Conservation (phyloP, 352 stramenopile genomes). For the Phytopythium helicoides region DNA sequence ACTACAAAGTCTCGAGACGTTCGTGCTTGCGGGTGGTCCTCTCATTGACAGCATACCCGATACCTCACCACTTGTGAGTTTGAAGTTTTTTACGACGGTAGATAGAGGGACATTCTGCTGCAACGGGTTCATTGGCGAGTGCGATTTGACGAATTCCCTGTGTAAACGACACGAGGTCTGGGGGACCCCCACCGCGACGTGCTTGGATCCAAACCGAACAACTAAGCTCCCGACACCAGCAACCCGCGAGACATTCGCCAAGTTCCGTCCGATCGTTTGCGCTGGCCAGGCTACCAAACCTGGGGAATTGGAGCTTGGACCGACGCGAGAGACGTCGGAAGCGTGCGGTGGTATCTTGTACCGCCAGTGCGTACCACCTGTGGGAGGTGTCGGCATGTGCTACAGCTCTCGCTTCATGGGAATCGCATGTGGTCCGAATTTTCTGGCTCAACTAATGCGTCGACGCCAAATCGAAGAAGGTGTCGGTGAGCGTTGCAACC, state of each 20-base stretch:
- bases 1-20: slow-evolving; percentile 1
- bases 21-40: background rate
- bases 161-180: slow-evolving; percentile 5
- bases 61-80: background rate
- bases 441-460: slow-evolving; percentile 19
- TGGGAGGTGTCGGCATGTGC: slow-evolving; percentile 16
- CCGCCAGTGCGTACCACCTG: slow-evolving; percentile 8
- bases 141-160: background rate
- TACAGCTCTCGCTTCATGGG: slow-evolving; percentile 30
- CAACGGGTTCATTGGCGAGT: slow-evolving; percentile 18
- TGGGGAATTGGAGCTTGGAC: background rate
- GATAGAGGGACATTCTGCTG: slow-evolving; percentile 2
- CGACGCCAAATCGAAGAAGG: slow-evolving; percentile 24
- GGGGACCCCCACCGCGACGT: slow-evolving; percentile 2
- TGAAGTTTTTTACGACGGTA: slow-evolving; percentile 1
- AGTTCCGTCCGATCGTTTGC: slow-evolving; percentile 19
- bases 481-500: slow-evolving; percentile 21
- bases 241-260: slow-evolving; percentile 16
- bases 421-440: slow-evolving; percentile 18
- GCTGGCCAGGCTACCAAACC: slow-evolving; percentile 5
- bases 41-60: slow-evolving; percentile 4
- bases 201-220: background rate
- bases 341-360: slow-evolving; percentile 26
- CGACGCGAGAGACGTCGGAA: background rate
- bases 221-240: slow-evolving; percentile 5